Evolutionary conservation across 163 green algal genomes (phyloP), one percentile per base, ranked within the genome.

Genomic region (Prototheca stagnorum): DNA sequence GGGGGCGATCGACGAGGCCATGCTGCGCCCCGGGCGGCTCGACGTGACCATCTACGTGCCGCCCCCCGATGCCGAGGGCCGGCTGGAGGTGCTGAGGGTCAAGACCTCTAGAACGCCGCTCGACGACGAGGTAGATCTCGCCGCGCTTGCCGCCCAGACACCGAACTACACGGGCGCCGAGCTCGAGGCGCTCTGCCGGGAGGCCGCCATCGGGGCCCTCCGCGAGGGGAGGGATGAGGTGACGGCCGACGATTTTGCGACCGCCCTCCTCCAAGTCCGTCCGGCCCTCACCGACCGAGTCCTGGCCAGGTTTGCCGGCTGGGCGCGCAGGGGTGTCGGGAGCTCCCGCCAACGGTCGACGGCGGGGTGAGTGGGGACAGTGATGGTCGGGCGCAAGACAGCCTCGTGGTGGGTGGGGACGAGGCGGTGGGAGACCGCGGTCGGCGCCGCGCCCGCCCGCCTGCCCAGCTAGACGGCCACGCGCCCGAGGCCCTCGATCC

Each of bases 21-120:
- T 95, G 45, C 57, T 93, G 47, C 47, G 62, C 3, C 84, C 86
- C 1, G 86, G 86, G 14, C 72, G 86, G 16, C 79, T 93, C 23
- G 78, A 91, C 45, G 44, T 81, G 16, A 52, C 79, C 5, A 59
- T 95, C 35, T 86, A 81, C 45, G 85, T 95, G 37, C 79, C 80
- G 16, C 84, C 85, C 1, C 85, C 85, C 2, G 86, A 95, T 44
- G 7, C 22, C 22, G 35, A 44, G 1, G 86, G 74, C 0, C 61
- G 86, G 4, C 26, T 73, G 24, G 65, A 73, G 6, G 59, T 65
- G 8, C 65, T 95, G 40, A 23, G 47, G 5, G 61, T 93, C 17
- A 84, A 94, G 62, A 78, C 74, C 4, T 42, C 56, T 0, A 16
- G 21, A 15, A 85, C 80, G 51, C 73, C 75, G 3, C 62, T 95